phyloP scores from a whole-genome alignment of 2,329 filamentous ascomycete species.

The Reticulascus tulasneorum region DNA sequence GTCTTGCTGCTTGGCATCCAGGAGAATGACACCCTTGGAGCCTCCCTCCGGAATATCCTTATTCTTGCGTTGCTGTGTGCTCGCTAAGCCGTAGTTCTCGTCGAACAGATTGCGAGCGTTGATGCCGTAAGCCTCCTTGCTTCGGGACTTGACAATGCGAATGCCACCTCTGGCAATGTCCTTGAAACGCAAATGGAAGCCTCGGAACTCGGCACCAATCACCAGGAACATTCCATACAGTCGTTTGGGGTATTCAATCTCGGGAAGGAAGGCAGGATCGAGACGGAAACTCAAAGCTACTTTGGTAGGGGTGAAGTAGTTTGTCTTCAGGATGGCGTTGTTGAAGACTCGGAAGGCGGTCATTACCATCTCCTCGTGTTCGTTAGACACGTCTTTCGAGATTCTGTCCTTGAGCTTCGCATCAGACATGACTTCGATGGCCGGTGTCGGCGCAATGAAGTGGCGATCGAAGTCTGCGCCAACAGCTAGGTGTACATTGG shows the following conservation, averaged over 20 bases:
- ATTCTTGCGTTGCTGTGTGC: constrained; percentile 99
- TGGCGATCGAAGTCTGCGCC: constrained; percentile 47
- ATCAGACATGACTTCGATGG: constrained; percentile 69
- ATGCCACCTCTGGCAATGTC: constrained; percentile 97
- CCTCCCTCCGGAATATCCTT: constrained; percentile 99
- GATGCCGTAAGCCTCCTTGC: constrained; percentile 92
- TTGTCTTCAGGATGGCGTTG: constrained; percentile 88
- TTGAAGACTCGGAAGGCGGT: constrained; percentile 96
- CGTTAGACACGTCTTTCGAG: constrained; percentile 75
- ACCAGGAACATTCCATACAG: constrained; percentile 98
- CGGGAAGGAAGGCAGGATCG: constrained; percentile 82
- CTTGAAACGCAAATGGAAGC: constrained; percentile 95
- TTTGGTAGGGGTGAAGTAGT: constrained; percentile 96
- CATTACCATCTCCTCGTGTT: constrained; percentile 98
- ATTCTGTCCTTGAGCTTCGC: constrained; percentile 71
- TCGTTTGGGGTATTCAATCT: constrained; percentile 87
- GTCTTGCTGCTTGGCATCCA: constrained; percentile 92
- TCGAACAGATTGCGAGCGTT: constrained; percentile 96
- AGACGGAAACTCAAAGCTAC: constrained; percentile 95
- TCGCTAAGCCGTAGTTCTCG: constrained; percentile 97
- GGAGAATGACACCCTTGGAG: constrained; percentile 93
- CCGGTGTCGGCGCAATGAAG: constrained; percentile 50
- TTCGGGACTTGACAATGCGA: constrained; percentile 96
- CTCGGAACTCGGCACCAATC: constrained; percentile 92
- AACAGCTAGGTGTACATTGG: constrained; percentile 70